Base-by-base conservation (phyloP, 2,329 filamentous ascomycete genomes). In the Trichoderma semiorbis region DNA sequence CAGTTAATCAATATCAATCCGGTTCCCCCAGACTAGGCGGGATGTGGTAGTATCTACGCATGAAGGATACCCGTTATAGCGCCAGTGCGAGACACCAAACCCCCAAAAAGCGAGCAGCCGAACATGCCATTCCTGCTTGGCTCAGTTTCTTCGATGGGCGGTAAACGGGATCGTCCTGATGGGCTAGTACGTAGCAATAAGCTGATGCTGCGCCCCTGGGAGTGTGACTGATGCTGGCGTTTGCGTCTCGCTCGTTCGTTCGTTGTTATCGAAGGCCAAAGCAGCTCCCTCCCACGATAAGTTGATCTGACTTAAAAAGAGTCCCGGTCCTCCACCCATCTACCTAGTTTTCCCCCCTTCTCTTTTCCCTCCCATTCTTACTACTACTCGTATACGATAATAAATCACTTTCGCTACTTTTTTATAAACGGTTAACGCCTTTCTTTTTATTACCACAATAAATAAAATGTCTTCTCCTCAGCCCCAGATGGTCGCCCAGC, bases 401-500 rank as follows among this genome's bases (percentile, higher is more conserved):
- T 24, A 4, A n/a, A n/a, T 14, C 26, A 61, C 66, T n/a, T 32
- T 69, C 55, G n/a, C 26, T 67, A n/a, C 10, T 32, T 39, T 30
- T 43, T 21, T 57, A 21, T 43, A 18, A 16, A 67, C 30, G 28
- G 21, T 57, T 24, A 24, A 32, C 28, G 34, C 53, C 28, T 11
- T 64, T 55, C 28, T n/a, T 64, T 63, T 26, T 64, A 24, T 7
- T 1, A n/a, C 5, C 12, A 53, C 14, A 36, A 64, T 14, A 3
- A 8, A n/a, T 28, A 60, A 71, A 28, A 73, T 73, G 72, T 73
- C 75, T 69, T 34, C 73, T 39, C 58, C 64, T 14, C 61, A 74
- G 61, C 74, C 74, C 66, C 80, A 81, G 69, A 80, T 81, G 78
- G 76, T 78, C 72, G 61, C 74, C 65, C 77, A 81, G 75, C 80